A percentile compares a stretch with the other conserved stretches of the same genome.
phyloP scores from a whole-genome alignment of 208 protist species.

The Leishmania arabica region DNA sequence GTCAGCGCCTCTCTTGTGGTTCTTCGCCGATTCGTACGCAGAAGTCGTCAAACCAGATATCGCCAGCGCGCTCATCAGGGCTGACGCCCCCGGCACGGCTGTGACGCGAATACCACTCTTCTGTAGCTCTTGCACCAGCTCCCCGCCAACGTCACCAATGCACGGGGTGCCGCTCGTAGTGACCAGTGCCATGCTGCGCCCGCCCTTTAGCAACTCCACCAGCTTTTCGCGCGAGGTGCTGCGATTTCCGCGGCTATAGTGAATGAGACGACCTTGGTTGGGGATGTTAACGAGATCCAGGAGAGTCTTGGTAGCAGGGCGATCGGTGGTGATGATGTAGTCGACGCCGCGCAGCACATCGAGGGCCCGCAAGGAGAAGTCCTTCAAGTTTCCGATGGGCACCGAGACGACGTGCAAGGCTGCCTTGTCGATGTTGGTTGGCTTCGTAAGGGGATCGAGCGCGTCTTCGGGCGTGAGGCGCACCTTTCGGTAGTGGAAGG shows the following conservation, averaged over 20 bases:
- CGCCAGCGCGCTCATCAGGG: slow-evolving; percentile 77
- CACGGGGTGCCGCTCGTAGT: slow-evolving; percentile 89
- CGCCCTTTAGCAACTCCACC: slow-evolving; percentile 82
- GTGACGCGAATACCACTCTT: slow-evolving; percentile 77
- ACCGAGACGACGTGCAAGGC: slow-evolving; percentile 88
- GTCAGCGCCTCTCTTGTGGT: neutral
- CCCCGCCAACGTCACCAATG: slow-evolving; percentile 81
- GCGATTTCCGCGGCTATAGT: slow-evolving; percentile 80
- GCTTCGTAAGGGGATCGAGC: slow-evolving; percentile 83
- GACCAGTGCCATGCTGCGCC: slow-evolving; percentile 90
- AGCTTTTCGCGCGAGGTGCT: slow-evolving; percentile 70
- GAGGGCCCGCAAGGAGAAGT: slow-evolving; percentile 85
- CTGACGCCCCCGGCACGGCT: slow-evolving; percentile 80
- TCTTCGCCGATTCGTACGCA: slow-evolving; percentile 33
- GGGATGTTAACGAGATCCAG: slow-evolving; percentile 86
- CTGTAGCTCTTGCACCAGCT: slow-evolving; percentile 86
- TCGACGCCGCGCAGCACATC: slow-evolving; percentile 85
- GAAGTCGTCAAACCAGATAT: slow-evolving; percentile 75
- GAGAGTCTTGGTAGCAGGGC: slow-evolving; percentile 80
- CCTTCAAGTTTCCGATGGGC: slow-evolving; percentile 93
- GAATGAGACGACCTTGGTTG: slow-evolving; percentile 81
- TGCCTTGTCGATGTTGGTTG: slow-evolving; percentile 72
- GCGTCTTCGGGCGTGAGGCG: slow-evolving; percentile 63
- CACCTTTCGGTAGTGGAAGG: slow-evolving; percentile 65
- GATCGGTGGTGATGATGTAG: slow-evolving; percentile 89